Base-by-base conservation (phyloP, 2,329 filamentous ascomycete genomes). In the Huntiella omanensis region DNA sequence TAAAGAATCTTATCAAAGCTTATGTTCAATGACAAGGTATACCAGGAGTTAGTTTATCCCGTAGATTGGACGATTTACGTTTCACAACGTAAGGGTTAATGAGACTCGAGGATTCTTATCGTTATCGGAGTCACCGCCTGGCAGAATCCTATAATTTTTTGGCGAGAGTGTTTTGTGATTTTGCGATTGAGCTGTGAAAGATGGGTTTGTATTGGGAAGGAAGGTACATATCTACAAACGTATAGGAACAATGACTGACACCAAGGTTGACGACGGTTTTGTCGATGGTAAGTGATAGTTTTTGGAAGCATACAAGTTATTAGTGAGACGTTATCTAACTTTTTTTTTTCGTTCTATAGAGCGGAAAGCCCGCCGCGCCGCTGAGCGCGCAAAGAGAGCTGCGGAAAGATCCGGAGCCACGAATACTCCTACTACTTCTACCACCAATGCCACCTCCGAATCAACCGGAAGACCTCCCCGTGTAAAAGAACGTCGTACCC, bases 71-170 rank as follows among this genome's bases (percentile, higher is more conserved):
- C 12, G 12, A n/a, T 36, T 36, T 28, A 10, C 22, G 22, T 28
- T 28, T 3, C 22, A 28, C 22, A 28, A 28, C 22, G 16, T 28
- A 19, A 41, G 39, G 39, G 17, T 41, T 17, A 36, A 12, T n/a
- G 5, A 34, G 10, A 43, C 17, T 16, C 32, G 22, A 10, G 6
- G 7, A 28, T 7, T 10, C 28, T 43, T 43, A 43, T 43, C 40
- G 32, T 40, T 50, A 50, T 50, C 49, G 1, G 2, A 0, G 7
- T 32, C 22, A 50, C 49, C 49, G 49, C 46, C 38, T 32, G 49
- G 49, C 49, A 50, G 49, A 48, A 50, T 46, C 4, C 34, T 19
- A 50, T 37, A 40, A 44, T 49, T 49, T 48, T 49, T 49, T 45
- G 17, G 36, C 17, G 36, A 8, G 13, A 4, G 7, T 8, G 36